Base-by-base conservation (phyloP, 2,329 filamentous ascomycete genomes). In the Raffaelea albimanens region DNA sequence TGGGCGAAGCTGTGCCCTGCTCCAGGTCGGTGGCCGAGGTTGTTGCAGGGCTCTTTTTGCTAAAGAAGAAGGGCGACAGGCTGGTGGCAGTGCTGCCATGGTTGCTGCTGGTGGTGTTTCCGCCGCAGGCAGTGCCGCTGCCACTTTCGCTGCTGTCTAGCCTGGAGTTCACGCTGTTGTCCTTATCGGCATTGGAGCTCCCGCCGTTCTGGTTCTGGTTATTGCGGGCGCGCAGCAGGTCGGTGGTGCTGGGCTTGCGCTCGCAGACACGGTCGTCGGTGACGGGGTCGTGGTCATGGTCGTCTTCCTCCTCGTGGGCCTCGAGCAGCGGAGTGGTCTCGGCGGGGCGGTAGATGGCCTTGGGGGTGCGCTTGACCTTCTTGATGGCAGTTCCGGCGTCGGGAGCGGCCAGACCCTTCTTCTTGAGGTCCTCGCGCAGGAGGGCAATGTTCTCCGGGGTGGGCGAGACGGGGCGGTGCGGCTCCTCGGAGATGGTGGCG, bases 271-370 rank as follows among this genome's bases (percentile, higher is more conserved):
- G 57, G 18, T 61, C 61, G 4, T 70, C 23, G 31, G 18, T 36
- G 34, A 38, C 34, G 7, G 34, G 34, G 13, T 36, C 64, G 4
- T 67, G 63, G 19, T 70, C 68, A 11, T 72, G 66, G 13, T 72
- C 70, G 3, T 68, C 69, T 20, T 72, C 66, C 21, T 64, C 60
- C 50, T 60, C 57, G 11, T 59, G 65, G 39, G 65, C 61, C 16
- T 65, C 58, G 25, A 89, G 71, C 20, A 90, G 70, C 1, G 86
- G 81, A 2, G 81, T 76, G 42, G 78, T 76, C 59, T 88, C 84
- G 18, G 82, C 80, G 16, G 77, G 76, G 36, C 85, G 87, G 63
- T 95, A 95, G 46, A 96, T 80, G 57, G 90, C 87, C 60, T 86
- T 87, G 1, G 88, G 87, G 0, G 89, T 95, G 44, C 87, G 78